Evolutionary conservation across 352 stramenopile species (phyloP).

Genomic region (Plasmopara viticola): DNA sequence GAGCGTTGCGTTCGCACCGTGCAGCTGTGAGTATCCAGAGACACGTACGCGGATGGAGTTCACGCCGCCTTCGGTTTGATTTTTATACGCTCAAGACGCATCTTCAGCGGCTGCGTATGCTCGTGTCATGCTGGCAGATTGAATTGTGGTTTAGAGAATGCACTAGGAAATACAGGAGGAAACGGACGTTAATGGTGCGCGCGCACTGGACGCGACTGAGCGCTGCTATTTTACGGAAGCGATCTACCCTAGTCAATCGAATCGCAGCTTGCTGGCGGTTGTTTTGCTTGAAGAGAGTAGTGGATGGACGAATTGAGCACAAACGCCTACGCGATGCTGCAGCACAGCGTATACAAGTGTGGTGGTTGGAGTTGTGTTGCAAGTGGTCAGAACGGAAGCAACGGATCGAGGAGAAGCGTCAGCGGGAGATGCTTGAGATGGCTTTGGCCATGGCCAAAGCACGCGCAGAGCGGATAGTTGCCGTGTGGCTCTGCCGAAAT

Average conservation of each 20-base stretch:
- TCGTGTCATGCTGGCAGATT: conserved; percentile 45
- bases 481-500: conserved; percentile 21
- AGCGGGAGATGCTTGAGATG: conserved; percentile 21
- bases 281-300: conserved; percentile 15
- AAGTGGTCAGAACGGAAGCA: conserved; percentile 29
- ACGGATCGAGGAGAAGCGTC: conserved; percentile 21
- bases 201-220: conserved; percentile 30
- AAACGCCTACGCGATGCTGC: conserved; percentile 12
- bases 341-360: conserved; percentile 30
- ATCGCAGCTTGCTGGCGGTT: conserved; percentile 34
- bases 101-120: conserved; percentile 28
- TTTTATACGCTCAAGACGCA: conserved; percentile 39
- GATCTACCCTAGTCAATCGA: conserved; percentile 12
- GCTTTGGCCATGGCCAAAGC: conserved; percentile 18
- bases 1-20: conserved; percentile 14
- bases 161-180: conserved; percentile 19
- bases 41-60: conserved; percentile 32
- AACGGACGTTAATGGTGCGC: conserved; percentile 21
- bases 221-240: conserved; percentile 26
- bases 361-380: conserved; percentile 35
- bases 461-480: conserved; percentile 20
- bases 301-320: conserved; percentile 22
- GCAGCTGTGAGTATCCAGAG: conserved; percentile 43
- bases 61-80: conserved; percentile 30
- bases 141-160: conserved; percentile 38